Evolutionary conservation across 2,329 filamentous ascomycete species (phyloP).

Genomic region (Piedraia hortae): DNA sequence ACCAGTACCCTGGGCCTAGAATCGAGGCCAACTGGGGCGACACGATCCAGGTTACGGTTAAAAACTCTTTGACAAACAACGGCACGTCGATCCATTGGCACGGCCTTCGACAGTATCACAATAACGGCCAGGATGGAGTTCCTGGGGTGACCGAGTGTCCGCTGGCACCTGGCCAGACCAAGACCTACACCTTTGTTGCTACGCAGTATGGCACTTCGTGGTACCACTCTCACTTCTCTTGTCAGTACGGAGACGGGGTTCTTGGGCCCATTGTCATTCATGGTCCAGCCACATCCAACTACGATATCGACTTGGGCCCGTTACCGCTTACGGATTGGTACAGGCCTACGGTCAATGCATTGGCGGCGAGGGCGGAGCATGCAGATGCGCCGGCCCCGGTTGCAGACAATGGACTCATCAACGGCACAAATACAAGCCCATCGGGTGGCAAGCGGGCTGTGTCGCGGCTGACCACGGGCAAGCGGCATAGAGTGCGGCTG

Average conservation of each 20-base stretch:
- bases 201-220: constrained; percentile 26
- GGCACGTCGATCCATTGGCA: constrained; percentile 26
- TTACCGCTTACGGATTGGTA: constrained; percentile 34
- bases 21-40: constrained; percentile 1
- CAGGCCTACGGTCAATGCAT: constrained; percentile 8
- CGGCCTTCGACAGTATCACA: constrained; percentile 19
- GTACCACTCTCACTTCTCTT: constrained; percentile 35
- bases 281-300: constrained; percentile 28
- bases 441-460: constrained; percentile 8
- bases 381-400: constrained; percentile 6
- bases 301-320: constrained; percentile 34
- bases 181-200: constrained; percentile 11
- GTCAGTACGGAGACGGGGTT: constrained; percentile 32
- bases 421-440: constrained; percentile 15
- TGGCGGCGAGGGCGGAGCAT: constrained; percentile 10
- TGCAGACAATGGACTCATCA: constrained; percentile 24
- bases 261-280: constrained; percentile 34
- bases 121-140: constrained; percentile 25
- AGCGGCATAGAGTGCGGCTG: constrained; percentile 18
- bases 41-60: constrained; percentile 7
- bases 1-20: constrained; percentile 1
- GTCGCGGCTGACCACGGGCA: constrained; percentile 13
- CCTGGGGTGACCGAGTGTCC: constrained; percentile 28
- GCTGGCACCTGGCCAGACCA: neutral
- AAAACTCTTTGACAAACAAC: constrained; percentile 17